Percentiles rank a stretch among this genome's conserved stretches.
Evolutionary conservation across 257 asterid genomes (phyloP).

Genomic region (Plantago ovata): DNA sequence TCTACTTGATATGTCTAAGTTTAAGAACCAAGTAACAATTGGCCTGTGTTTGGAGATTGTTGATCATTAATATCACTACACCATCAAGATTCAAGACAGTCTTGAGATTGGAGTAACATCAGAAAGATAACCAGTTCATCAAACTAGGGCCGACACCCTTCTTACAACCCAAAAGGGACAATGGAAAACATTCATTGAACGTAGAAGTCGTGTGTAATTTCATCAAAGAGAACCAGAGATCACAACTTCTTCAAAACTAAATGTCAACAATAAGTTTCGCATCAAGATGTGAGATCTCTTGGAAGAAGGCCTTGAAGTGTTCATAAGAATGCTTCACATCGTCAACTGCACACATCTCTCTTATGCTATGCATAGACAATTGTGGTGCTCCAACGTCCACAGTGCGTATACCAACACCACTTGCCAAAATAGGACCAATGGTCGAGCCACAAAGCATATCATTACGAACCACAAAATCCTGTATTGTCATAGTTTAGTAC

Average conservation of each 20-base stretch:
- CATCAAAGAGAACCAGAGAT: neutral
- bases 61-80: too few species aligned
- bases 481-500: constrained; percentile 12
- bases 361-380: constrained; percentile 92
- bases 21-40: too few species aligned
- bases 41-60: too few species aligned
- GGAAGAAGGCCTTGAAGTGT: constrained; percentile 80
- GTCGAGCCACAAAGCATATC: constrained; percentile 96
- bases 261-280: constrained; percentile 62
- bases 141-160: too few species aligned
- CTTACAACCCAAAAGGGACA: neutral
- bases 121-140: too few species aligned
- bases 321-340: constrained; percentile 77
- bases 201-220: neutral
- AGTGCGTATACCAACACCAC: constrained; percentile 84
- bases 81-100: too few species aligned
- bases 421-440: constrained; percentile 91
- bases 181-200: neutral
- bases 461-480: constrained; percentile 90
- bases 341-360: constrained; percentile 95
- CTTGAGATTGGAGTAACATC: too few species aligned
- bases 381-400: constrained; percentile 94
- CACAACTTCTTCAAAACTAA: constrained; percentile 22
- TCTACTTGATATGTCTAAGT: too few species aligned
- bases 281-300: constrained; percentile 69